Base-by-base conservation (phyloP, 352 stramenopile genomes). In the Phytophthora cactorum region DNA sequence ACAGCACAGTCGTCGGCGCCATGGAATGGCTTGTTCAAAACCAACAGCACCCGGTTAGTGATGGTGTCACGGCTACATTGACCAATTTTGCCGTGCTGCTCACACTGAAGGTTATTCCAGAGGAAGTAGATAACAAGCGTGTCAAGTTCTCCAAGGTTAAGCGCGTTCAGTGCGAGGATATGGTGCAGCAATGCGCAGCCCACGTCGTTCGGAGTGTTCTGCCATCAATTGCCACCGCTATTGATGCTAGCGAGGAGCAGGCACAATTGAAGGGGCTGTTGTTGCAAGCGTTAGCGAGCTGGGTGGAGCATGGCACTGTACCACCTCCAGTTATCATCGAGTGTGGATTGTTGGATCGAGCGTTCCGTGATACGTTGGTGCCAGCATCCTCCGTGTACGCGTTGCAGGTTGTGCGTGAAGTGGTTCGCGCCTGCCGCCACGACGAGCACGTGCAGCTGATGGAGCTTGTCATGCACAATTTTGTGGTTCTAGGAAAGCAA, bases 11-110 rank as follows among this genome's bases (percentile, higher is more conserved):
- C 28, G 75, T 91, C 25, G 67, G 70, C 29, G 82, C 85, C 2
- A 78, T 95, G 53, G 81, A 95, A 68, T 92, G 81, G 83, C 84
- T 94, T 34, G 81, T 91, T 52, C 72, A 74, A 39, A 95, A 91
- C 72, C 84, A 95, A 58, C 57, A 79, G 41, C 62, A 78, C n/a
- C 79, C 73, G 5, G 74, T 79, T n/a, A 61, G 72, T 25, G 74
- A 88, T 34, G 57, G 65, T 6, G 49, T 80, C 6, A 77, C 78
- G 10, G 70, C 77, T 56, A 73, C 74, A 4, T 59, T 88, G 45
- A 92, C 84, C 17, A 92, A 93, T 63, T 92, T 88, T 74, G 81
- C 84, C 3, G 87, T 92, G 28, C 59, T 94, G 32, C 62, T 93
- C 10, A 89, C 82, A 47, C 59, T 94, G 29, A 92, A 94, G 46